phyloP scores from a whole-genome alignment of 2,329 filamentous ascomycete species.

The Cercospora sp. region DNA sequence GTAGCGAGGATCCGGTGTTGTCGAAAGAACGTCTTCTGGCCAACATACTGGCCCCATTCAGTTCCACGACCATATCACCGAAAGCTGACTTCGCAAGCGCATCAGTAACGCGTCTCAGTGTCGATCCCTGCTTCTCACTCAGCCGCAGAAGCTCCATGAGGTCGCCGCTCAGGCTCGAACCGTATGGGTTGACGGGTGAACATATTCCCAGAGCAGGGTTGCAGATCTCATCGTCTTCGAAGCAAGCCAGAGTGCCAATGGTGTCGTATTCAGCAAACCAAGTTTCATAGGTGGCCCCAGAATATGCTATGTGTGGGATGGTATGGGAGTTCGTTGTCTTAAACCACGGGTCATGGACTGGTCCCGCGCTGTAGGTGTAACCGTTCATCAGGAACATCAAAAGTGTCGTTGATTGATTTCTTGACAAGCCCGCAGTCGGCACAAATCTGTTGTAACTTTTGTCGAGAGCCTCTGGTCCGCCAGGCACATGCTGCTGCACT shows the following conservation, averaged over 20 bases:
- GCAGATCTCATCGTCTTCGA: conserved; percentile 11
- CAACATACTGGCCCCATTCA: not conserved
- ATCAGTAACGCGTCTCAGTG: not conserved
- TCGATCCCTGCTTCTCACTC: not conserved
- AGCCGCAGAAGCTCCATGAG: not conserved
- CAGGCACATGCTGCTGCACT: conserved; percentile 5
- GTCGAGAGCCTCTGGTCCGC: not conserved
- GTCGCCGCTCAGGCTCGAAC: not conserved
- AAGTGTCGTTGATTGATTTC: conserved; percentile 1
- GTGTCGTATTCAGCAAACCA: conserved; percentile 7
- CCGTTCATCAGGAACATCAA: conserved; percentile 9
- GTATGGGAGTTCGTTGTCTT: not conserved
- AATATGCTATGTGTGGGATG: not conserved
- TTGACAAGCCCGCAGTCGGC: not conserved
- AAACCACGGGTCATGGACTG: conserved; percentile 1
- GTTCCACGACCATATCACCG: not conserved
- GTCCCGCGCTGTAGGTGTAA: conserved; percentile 8
- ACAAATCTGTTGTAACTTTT: not conserved
- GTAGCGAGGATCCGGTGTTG: not conserved
- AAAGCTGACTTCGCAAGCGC: not conserved
- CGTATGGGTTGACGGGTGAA: conserved; percentile 2
- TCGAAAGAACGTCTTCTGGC: not conserved
- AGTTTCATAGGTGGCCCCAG: not conserved
- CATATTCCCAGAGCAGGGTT: not conserved
- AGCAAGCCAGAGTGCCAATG: conserved; percentile 9